These are phyloP conservation scores for Microcos paniculata DNA, from an alignment of 345 rosid species.

Conservation along the genomic window DNA sequence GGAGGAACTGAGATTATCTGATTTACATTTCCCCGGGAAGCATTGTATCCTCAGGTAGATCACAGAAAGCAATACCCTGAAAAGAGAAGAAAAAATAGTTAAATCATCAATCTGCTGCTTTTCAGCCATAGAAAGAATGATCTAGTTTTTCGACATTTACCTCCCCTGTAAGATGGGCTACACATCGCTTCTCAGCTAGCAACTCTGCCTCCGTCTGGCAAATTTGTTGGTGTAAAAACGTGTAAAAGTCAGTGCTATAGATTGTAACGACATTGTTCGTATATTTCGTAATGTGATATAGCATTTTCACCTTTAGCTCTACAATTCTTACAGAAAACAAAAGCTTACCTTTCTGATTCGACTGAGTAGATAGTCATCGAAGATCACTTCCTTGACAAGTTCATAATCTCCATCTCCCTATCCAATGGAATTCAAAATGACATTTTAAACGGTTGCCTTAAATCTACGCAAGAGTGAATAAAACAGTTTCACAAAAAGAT, in stretches of 20 bases:
- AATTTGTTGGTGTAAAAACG: background rate
- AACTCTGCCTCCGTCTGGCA: slow-evolving; percentile 86
- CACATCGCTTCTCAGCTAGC: slow-evolving; percentile 91
- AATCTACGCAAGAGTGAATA: background rate
- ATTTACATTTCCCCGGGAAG: slow-evolving; percentile 96
- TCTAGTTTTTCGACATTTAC: slow-evolving; percentile 31
- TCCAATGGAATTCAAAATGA: background rate
- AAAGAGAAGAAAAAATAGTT: slow-evolving; percentile 20
- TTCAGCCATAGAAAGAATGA: background rate
- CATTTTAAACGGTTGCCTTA: too few species aligned
- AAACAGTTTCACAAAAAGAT: background rate
- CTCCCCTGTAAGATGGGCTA: slow-evolving; percentile 96
- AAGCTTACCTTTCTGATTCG: slow-evolving; percentile 71
- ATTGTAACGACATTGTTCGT: background rate
- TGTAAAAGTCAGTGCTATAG: background rate
- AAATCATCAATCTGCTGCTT: slow-evolving; percentile 1
- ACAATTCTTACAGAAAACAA: background rate
- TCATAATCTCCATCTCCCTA: slow-evolving; percentile 99
- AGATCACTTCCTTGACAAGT: slow-evolving; percentile 75
- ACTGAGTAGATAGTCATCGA: slow-evolving; percentile 79
- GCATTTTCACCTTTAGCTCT: background rate
- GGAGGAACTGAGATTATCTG: slow-evolving; percentile 11
- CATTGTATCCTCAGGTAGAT: slow-evolving; percentile 96
- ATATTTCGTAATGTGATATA: too few species aligned
- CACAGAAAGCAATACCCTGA: slow-evolving; percentile 90